Conservation (phyloP, 305 asterid genomes). For the Caryopteris hybrid region DNA sequence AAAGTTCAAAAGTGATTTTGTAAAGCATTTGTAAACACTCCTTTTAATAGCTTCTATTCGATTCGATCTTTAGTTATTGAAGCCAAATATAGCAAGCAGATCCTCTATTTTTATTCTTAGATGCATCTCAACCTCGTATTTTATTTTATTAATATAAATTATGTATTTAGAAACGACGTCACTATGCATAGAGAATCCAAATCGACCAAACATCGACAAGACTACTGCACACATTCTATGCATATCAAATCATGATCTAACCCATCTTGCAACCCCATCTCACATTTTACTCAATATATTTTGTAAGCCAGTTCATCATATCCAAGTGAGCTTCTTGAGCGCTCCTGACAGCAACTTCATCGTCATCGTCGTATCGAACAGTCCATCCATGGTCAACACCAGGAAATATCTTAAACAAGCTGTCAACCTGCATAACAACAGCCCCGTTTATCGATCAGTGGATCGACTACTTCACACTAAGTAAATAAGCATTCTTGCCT, state of each 20-base stretch:
- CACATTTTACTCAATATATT: constrained; percentile 33
- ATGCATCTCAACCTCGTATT: no score
- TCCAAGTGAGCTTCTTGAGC: constrained; percentile 61
- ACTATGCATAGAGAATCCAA: no score
- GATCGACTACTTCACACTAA: no score
- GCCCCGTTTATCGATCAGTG: neutral
- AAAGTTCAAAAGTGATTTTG: no score
- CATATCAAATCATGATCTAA: neutral
- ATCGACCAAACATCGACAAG: no score
- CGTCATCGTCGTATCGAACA: constrained; percentile 32
- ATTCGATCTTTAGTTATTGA: no score
- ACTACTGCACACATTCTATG: neutral
- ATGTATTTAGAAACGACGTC: neutral
- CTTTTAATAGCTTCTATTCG: no score
- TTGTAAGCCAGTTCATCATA: constrained; percentile 48
- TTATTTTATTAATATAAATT: no score
- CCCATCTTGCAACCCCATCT: neutral
- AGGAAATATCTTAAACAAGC: constrained; percentile 57
- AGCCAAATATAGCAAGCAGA: no score
- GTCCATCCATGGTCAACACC: constrained; percentile 67
- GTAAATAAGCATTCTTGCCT: constrained; percentile 26
- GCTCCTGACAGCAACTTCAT: constrained; percentile 39
- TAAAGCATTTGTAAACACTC: no score
- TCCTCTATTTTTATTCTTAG: no score
- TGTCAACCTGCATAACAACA: constrained; percentile 40